Percentiles rank a stretch among this genome's conserved stretches.
phyloP scores from a whole-genome alignment of 257 asterid genomes.

The Oldenlandia corymbosa region DNA sequence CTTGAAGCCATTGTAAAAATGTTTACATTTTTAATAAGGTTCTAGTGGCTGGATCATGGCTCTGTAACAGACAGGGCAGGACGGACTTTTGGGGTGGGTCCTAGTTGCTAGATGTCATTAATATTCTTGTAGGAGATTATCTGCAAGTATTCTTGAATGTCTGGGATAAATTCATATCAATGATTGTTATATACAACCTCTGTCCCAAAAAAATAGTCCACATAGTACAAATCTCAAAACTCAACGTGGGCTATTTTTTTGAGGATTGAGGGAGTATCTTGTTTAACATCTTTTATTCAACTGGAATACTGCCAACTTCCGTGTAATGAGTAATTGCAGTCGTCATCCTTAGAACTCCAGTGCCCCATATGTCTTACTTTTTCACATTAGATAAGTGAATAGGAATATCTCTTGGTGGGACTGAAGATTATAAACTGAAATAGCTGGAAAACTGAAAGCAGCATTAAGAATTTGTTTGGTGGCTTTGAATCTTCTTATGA shows the following conservation, averaged over 20 bases:
- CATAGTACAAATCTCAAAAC: no score
- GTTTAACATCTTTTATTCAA: no score
- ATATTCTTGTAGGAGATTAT: no score
- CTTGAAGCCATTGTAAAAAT: not conserved
- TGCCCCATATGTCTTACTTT: no score
- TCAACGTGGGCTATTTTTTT: no score
- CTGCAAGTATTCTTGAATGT: no score
- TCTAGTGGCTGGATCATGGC: not conserved
- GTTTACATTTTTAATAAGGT: not conserved
- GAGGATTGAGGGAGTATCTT: no score
- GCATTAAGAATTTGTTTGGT: not conserved
- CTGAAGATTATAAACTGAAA: not conserved
- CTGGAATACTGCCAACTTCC: not conserved
- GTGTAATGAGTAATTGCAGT: no score
- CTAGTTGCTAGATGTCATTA: not conserved
- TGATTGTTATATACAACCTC: no score
- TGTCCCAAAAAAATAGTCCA: no score
- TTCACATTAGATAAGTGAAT: not conserved
- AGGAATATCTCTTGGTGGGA: not conserved
- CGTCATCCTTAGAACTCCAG: not conserved
- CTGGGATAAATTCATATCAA: no score
- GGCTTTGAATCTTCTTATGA: not conserved
- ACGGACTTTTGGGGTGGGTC: not conserved
- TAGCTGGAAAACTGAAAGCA: not conserved
- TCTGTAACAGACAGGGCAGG: not conserved